phyloP scores from a whole-genome alignment of 129 eudicot genomes.

The Helianthus tuberosus region DNA sequence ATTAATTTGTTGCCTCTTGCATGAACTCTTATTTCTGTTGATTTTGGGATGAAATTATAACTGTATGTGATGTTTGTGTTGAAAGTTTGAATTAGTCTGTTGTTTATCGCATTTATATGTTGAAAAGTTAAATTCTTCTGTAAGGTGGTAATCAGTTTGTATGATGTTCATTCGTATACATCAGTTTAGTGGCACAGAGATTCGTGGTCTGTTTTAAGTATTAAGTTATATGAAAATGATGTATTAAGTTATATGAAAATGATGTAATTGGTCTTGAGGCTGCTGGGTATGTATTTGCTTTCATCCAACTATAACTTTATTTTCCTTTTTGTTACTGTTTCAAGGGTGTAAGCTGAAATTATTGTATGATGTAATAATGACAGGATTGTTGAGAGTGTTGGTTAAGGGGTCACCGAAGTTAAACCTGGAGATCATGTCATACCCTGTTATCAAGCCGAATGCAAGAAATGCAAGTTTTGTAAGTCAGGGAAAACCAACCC shows the following conservation, averaged over 20 bases:
- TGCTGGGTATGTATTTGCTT: conserved; percentile 66
- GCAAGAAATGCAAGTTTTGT: conserved; percentile 94
- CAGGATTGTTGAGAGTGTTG: conserved; percentile 91
- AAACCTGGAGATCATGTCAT: conserved; percentile 98
- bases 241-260: no score
- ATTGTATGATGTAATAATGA: conserved; percentile 1
- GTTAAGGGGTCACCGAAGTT: conserved; percentile 98
- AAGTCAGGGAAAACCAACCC: conserved; percentile 98
- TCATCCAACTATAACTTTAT: neutral
- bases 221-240: no score
- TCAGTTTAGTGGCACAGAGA: neutral
- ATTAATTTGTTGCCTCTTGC: no score
- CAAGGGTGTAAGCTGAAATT: neutral
- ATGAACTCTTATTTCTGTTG: neutral
- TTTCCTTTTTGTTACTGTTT: neutral
- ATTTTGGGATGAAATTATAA: neutral
- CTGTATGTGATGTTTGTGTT: no score
- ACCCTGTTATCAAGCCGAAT: conserved; percentile 99
- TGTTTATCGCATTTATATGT: neutral
- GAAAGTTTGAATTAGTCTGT: no score
- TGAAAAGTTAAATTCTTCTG: neutral
- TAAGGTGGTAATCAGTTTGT: neutral
- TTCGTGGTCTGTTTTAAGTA: no score
- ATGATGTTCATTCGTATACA: neutral
- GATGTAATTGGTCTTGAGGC: conserved; percentile 82